These are phyloP conservation scores for Pythium biforme DNA, from an alignment of 352 stramenopile genomes.

Conservation along the genomic window DNA sequence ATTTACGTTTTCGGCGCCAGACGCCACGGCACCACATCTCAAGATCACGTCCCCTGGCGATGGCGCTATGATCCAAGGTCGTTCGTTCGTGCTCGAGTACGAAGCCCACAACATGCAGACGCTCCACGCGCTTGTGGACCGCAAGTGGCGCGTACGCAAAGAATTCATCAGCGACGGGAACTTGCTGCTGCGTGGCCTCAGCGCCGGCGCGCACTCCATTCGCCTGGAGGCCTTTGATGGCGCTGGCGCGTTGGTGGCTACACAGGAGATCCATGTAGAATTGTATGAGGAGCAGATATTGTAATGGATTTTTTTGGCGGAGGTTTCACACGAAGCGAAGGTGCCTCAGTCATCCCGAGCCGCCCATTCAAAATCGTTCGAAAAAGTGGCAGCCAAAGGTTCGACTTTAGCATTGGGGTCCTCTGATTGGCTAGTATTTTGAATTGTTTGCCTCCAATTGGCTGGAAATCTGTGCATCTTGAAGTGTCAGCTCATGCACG, in stretches of 20 bases:
- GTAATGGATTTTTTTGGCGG: not conserved
- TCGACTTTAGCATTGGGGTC: not conserved
- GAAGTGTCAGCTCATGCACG: not conserved
- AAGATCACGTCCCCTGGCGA: constrained; percentile 30
- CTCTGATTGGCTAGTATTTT: not conserved
- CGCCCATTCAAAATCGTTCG: not conserved
- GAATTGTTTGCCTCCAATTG: not conserved
- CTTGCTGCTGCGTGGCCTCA: constrained; percentile 42
- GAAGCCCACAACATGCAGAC: constrained; percentile 33
- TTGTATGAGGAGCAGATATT: not conserved
- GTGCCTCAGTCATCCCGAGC: no score
- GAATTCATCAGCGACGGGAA: constrained; percentile 37
- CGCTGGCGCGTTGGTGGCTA: not conserved
- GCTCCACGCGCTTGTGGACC: constrained; percentile 36
- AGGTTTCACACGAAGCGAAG: not conserved
- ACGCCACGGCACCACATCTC: constrained; percentile 19
- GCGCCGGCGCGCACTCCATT: constrained; percentile 32
- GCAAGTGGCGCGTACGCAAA: constrained; percentile 29
- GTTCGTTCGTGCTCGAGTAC: constrained; percentile 41
- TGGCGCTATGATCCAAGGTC: constrained; percentile 22
- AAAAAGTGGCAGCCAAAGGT: not conserved
- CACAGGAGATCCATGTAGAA: not conserved
- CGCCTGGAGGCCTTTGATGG: constrained; percentile 27
- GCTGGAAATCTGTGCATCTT: not conserved
- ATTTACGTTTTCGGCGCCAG: constrained; percentile 19